Conservation (phyloP, 2,329 filamentous ascomycete species). For the Trichoderma atrobrunneum region DNA sequence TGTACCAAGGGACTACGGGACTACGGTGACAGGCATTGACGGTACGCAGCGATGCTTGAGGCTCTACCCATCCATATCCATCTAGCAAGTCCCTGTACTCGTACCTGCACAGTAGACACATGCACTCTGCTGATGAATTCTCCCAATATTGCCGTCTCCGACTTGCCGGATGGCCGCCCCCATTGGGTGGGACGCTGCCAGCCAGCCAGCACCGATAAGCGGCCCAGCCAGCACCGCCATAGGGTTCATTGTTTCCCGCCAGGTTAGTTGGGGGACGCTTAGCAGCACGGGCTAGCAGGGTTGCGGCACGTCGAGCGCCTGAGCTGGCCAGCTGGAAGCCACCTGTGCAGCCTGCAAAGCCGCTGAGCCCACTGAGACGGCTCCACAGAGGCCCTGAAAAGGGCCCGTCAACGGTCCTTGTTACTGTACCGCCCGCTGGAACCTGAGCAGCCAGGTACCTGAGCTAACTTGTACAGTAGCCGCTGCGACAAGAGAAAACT, state of each 20-base stretch:
- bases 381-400: conserved; percentile 9
- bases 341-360: not conserved
- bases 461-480: conserved; percentile 12
- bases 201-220: conserved; percentile 3
- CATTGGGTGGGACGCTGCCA: not conserved
- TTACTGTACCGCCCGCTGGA: not conserved
- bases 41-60: not conserved
- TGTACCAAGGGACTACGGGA: too few species aligned
- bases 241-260: not conserved
- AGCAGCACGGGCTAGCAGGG: not conserved
- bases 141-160: conserved; percentile 1
- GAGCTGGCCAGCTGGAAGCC: not conserved
- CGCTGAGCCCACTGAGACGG: not conserved
- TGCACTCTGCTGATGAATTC: not conserved
- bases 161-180: conserved; percentile 2
- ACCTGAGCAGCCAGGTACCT: conserved; percentile 11
- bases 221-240: not conserved
- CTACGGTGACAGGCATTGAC: not conserved
- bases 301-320: not conserved
- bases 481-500: conserved; percentile 16
- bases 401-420: not conserved
- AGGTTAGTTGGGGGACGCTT: not conserved
- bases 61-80: too few species aligned
- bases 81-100: not conserved
- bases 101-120: not conserved